These are phyloP conservation scores for Calonectria hongkongensis DNA, from an alignment of 2,329 filamentous ascomycete genomes.

Conservation along the genomic window DNA sequence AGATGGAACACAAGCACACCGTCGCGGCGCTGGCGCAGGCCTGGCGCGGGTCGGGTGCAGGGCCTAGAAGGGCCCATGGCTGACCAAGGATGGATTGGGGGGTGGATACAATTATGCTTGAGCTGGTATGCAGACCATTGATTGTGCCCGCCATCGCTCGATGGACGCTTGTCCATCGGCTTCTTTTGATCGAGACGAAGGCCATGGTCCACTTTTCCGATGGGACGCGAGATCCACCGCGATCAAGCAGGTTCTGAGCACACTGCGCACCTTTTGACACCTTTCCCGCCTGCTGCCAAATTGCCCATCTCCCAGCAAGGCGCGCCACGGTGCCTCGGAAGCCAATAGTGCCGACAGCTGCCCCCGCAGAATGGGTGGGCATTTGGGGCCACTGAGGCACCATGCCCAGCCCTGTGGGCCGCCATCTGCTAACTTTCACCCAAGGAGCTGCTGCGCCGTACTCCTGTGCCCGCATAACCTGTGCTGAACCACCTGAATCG, in stretches of 20 bases:
- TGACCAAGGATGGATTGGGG: constrained; percentile 9
- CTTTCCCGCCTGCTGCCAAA: constrained; percentile 2
- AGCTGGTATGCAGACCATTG: neutral
- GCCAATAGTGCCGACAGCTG: constrained; percentile 21
- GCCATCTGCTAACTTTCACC: neutral
- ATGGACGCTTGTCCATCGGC: neutral
- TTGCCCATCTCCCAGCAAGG: constrained; percentile 23
- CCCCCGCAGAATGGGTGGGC: constrained; percentile 19
- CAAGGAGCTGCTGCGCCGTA: constrained; percentile 15
- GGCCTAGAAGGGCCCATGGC: constrained; percentile 33
- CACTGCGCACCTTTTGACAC: constrained; percentile 19
- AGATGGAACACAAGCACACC: constrained; percentile 6
- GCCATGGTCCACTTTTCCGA: neutral
- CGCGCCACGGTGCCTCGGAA: constrained; percentile 1
- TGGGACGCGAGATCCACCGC: neutral
- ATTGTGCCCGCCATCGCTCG: neutral
- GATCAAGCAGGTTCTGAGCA: constrained; percentile 8
- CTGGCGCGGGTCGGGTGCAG: constrained; percentile 28
- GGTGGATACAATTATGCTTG: constrained; percentile 22
- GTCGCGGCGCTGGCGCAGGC: constrained; percentile 17
- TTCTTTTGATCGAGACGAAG: neutral
- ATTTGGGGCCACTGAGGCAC: constrained; percentile 7
- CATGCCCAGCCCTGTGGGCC: constrained; percentile 28
- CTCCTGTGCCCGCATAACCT: constrained; percentile 7
- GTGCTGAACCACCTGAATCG: neutral